Base-by-base conservation (phyloP, 805 yeast genomes). In the Saturnispora gosingensis region DNA sequence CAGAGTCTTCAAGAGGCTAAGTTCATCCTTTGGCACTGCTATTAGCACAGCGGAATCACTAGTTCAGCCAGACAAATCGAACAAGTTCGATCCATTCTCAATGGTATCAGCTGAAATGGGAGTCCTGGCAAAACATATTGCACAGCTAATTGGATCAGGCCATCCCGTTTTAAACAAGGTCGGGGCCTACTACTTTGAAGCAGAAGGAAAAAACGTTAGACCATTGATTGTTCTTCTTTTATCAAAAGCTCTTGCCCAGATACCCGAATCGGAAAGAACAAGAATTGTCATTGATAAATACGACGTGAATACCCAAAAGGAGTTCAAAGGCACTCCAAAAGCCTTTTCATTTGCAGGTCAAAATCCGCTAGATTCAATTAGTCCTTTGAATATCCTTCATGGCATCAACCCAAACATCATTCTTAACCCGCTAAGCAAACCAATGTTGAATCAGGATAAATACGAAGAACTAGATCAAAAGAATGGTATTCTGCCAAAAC, bases 101-200 rank as follows among this genome's bases (percentile, higher is more conserved):
- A 77, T 91, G 45, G 99, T 93, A 15, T 83, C 95, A 40, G 84
- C 84, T 58, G 99, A 91, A 62, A 91, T 91, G 99, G 82, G 89
- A 22, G 81, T 80, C 35, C 69, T 91, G 61, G 97, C 96, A 27
- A 80, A 79, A 62, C 88, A 89, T 63, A 93, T 91, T 56, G 95
- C 96, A 46, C 72, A 76, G 18, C 73, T 93, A 50, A 83, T 91
- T 53, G 97, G 98, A 1, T 83, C 95, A 0, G 96, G 97, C 2
- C 97, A 91, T 63, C 97, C 98, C 1, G 83, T 93, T 10, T 74
- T 91, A 54, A 90, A 91, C 68, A 76, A 95, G 58, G 96, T 91
- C 4, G 83, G 96, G n/a, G 80, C 88, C 35, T 93, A 93, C 70
- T 93, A 93, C 70, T 93, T 93, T 60, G 96, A 90, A 68, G 87